Base-by-base conservation (phyloP, 805 yeast genomes). In the Starmerella vitae region DNA sequence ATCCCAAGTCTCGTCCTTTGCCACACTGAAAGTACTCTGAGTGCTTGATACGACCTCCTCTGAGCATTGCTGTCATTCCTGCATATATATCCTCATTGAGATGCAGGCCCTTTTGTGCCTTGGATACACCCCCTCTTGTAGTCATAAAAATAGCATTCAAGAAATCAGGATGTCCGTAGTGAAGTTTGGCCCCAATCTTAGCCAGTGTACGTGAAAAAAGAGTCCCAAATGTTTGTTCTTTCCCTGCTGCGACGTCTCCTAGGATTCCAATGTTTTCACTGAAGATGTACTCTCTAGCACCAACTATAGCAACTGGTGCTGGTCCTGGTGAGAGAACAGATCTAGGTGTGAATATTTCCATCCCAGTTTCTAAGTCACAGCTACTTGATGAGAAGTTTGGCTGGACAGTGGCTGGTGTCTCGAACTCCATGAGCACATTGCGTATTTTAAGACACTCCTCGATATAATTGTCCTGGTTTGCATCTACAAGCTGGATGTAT, bases 81-180 rank as follows among this genome's bases (percentile, higher is more conserved):
- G 91, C 91, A 58, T 79, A 81, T 36, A 81, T 80, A 61, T 81
- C 93, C 58, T 81, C 93, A 57, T 81, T 81, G 56, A 81, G 66
- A 57, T 81, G 91, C 44, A 81, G 64, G 5, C 91, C 88, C 51
- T 75, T 76, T 54, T 81, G 91, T 9, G 88, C 85, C 56, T 81
- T 81, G 1, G 91, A 80, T 20, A 80, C 84, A 41, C 93, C 93
- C 24, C 93, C 93, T 60, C 93, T 65, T 2, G 91, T 80, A 3
- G 81, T 72, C 86, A 81, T 78, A 55, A 76, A 81, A 1, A 78
- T 64, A 9, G 74, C 70, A 51, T 80, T 79, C 51, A 81, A 62
- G 60, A 81, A 78, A 60, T 81, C 93, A 25, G 93, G 93, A 56
- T 81, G 93, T 6, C 93, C 93, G 62, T 81, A 81, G 56, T 81